Evolutionary conservation across 2,329 filamentous ascomycete species (phyloP), one percentile per base, ranked within the genome.

Genomic region (Harringtonia lauricola): DNA sequence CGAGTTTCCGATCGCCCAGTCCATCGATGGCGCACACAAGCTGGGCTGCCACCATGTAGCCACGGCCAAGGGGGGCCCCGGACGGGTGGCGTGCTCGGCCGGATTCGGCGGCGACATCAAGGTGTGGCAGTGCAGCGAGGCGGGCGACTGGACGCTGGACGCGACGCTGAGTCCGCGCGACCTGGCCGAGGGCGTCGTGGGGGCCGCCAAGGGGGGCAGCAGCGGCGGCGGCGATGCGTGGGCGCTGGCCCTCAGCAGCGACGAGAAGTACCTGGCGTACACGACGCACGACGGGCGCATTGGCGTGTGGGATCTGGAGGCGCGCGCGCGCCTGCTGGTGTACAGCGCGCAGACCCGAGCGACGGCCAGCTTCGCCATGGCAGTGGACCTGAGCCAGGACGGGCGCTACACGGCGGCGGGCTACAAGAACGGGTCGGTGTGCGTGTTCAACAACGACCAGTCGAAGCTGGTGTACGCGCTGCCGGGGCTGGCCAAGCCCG

Each of bases 371-470:
- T 96, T 95, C 64, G 90, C 88, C 31, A 78, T 92, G 65, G 84
- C 83, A 55, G 80, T 98, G 48, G 89, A 92, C 59, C 64, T 96
- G 59, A 81, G 76, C 53, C 63, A 67, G 18, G 84, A 98, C 60
- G 90, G 89, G 42, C 81, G 77, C 49, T 83, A 87, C 61, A 94
- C 89, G 26, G 90, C 89, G 4, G 94, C 84, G 42, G 92, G 92
- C 0, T 90, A 98, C 63, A 85, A 95, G 60, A 95, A 85, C 55
- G 92, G 92, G 15, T 81, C 80, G 13, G 76, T 96, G 49, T 95
- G 95, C 64, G 79, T 98, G 49, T 98, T 96, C 71, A 89, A 88
- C 67, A 96, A 95, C 56, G 82, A 88, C 53, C 87, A 84, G 1
- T 86, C 86, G 4, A 78, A 86, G 43, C 77, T 98, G 54, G 71